Evolutionary conservation across 1,139 yeast species (phyloP), one percentile per base, ranked within the genome.

Genomic region (Nadsonia starkeyi-henricii): DNA sequence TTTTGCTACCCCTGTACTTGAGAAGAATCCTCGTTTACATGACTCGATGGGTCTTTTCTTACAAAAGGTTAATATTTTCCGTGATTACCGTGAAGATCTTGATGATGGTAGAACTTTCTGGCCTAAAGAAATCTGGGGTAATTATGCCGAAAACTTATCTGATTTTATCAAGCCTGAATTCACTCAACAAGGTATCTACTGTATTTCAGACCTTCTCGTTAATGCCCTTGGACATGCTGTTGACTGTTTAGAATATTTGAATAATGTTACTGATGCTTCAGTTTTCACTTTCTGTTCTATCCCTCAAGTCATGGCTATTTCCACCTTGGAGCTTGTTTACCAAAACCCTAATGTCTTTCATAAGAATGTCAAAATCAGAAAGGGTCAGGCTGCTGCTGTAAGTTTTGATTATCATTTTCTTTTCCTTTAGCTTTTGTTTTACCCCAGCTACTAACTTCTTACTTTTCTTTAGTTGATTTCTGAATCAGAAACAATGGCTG

Each of bases 271-370:
- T 52, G 98, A 93, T 60, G 85, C 84, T 50, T 79, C 95, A 0
- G 70, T 83, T 47, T 91, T 86, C 71, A 82, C 81, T 56, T 91
- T 91, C 70, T 89, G 97, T 69, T 89, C 96, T 18, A 91, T 91
- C 61, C 98, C 98, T 19, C 98, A 91, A 67, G 96, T 89, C 33
- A 91, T 91, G 98, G 96, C 97, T 42, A 82, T 91, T 62, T 96
- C 97, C 8, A 86, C 97, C 0, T 72, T 91, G 58, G 89, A 91
- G 23, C 72, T 81, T 50, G 84, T 91, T 42, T 89, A 84, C 71
- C 81, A 85, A 63, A 93, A 93, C 67, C 81, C 81, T 9, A 64
- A 71, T 3, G 84, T 91, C 2, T 76, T 91, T 60, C 75, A 79
- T 47, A 64, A 67, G 42, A 80, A 85, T 59, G 83, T 91, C 54